Percentiles rank a stretch among this genome's conserved stretches.
Evolutionary conservation across 2,329 filamentous ascomycete species (phyloP).

Genomic region (Hymenoscyphus repandus): DNA sequence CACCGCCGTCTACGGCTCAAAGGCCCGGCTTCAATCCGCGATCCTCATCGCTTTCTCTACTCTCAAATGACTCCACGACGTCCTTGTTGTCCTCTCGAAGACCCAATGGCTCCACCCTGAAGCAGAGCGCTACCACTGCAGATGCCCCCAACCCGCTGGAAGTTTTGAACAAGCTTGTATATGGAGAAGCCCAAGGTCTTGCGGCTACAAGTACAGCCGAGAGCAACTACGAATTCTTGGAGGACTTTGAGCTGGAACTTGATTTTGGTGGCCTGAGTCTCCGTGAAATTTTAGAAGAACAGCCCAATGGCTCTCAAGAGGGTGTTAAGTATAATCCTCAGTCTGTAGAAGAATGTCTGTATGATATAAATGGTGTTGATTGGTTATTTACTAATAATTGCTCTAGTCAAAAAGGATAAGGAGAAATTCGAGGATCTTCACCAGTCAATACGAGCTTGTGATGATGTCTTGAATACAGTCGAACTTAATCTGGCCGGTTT

Average conservation of each 20-base stretch:
- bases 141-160: conserved; percentile 65
- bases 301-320: conserved; percentile 8
- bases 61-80: conserved; percentile 68
- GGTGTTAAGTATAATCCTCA: conserved; percentile 45
- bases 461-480: conserved; percentile 88
- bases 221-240: conserved; percentile 27
- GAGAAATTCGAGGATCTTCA: conserved; percentile 87
- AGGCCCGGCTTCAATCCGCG: conserved; percentile 64
- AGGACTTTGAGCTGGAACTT: conserved; percentile 60
- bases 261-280: conserved; percentile 77
- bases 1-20: conserved; percentile 62
- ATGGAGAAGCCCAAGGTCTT: conserved; percentile 24
- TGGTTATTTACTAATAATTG: conserved; percentile 12
- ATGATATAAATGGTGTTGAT: conserved; percentile 10
- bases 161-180: conserved; percentile 48
- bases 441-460: conserved; percentile 81
- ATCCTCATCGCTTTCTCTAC: conserved; percentile 73
- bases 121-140: conserved; percentile 47
- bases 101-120: conserved; percentile 62
- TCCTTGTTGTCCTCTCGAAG: conserved; percentile 66
- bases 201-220: conserved; percentile 5
- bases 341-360: conserved; percentile 68
- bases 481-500: conserved; percentile 90
- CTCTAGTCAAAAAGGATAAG: conserved; percentile 69
- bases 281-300: conserved; percentile 43